Percentiles rank a stretch among this genome's conserved stretches.
Evolutionary conservation across 139 green algal genomes (phyloP).

Genomic region (Closterium sp.): DNA sequence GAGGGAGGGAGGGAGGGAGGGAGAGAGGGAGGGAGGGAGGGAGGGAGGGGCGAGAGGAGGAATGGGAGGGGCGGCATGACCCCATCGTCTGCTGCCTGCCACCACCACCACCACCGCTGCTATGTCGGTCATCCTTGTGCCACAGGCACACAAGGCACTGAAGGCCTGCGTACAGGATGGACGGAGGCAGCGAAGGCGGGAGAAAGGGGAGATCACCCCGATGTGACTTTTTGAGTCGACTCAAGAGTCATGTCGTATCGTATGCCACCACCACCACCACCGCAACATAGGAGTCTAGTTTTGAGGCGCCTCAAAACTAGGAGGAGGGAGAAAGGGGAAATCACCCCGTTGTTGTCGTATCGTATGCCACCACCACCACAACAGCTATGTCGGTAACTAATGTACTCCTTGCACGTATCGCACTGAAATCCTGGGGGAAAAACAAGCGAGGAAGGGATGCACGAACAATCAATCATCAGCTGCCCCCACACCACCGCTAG

Average conservation of each 20-base stretch:
- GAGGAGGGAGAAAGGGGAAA: no score
- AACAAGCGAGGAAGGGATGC: neutral
- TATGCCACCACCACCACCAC: no score
- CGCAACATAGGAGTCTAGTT: no score
- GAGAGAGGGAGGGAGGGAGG: no score
- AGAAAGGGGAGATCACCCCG: neutral
- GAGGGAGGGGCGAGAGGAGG: no score
- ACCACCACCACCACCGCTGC: neutral
- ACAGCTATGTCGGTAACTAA: constrained; percentile 95
- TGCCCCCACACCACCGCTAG: no score
- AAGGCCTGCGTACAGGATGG: neutral
- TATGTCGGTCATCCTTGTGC: neutral
- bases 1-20: neutral
- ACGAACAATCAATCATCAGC: no score
- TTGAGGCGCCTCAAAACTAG: no score
- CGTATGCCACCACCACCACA: constrained; percentile 95
- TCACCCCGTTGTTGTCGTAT: constrained; percentile 70
- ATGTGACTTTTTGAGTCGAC: no score
- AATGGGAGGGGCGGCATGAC: no score
- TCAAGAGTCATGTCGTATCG: no score
- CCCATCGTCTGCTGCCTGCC: neutral
- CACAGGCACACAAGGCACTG: neutral
- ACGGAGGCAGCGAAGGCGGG: neutral
- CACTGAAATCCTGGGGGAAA: constrained; percentile 82
- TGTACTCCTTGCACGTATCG: constrained; percentile 88